These are phyloP conservation scores for Penicillium concentricum DNA, from an alignment of 2,329 filamentous ascomycete species.

Conservation along the genomic window DNA sequence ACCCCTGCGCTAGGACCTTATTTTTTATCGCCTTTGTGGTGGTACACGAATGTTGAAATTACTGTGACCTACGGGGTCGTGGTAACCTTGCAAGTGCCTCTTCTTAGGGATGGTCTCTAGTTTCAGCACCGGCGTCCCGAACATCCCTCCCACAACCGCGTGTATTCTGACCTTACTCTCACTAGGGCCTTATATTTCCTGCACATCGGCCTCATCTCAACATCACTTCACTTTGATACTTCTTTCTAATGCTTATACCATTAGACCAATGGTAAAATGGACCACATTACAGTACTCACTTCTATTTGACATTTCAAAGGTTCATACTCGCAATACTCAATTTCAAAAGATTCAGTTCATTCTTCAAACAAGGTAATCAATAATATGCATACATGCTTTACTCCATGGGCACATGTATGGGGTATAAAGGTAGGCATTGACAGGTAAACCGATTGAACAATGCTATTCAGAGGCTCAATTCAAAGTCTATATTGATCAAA, in stretches of 20 bases:
- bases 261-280: not conserved
- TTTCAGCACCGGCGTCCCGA: not conserved
- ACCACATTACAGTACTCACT: not conserved
- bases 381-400: not conserved
- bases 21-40: not conserved
- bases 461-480: not conserved
- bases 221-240: not conserved
- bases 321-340: not conserved
- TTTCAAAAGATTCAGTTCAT: too few relatives aligned
- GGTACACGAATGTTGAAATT: not conserved
- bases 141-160: not conserved
- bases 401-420: too few relatives aligned
- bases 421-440: not conserved
- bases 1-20: accelerated
- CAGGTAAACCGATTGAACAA: not conserved
- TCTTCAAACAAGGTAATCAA: not conserved
- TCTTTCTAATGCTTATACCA: not conserved
- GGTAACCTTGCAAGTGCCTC: not conserved
- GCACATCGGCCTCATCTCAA: not conserved
- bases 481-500: not conserved
- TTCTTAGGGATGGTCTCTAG: too few relatives aligned
- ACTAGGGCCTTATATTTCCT: not conserved
- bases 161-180: not conserved
- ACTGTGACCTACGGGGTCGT: too few relatives aligned
- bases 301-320: not conserved